Evolutionary conservation across 2,329 filamentous ascomycete species (phyloP).

Genomic region (Penicillium sp.): DNA sequence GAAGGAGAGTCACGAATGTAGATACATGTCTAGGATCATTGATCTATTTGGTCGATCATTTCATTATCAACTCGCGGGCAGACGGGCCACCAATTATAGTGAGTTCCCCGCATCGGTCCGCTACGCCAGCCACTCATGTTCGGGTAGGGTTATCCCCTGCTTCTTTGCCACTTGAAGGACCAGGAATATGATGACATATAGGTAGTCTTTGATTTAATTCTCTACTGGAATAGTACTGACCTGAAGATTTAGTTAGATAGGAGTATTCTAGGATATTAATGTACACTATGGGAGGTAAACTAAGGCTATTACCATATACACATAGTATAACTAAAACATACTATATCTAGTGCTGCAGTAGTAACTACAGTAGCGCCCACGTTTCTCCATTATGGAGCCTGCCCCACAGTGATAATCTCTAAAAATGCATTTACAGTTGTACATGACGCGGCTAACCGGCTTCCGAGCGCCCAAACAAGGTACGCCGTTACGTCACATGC

Average conservation of each 20-base stretch:
- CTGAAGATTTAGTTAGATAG: too few relatives aligned
- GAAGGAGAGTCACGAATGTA: too few relatives aligned
- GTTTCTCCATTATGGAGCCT: not conserved
- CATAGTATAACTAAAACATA: too few relatives aligned
- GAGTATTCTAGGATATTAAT: too few relatives aligned
- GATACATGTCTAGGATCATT: too few relatives aligned
- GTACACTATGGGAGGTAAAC: too few relatives aligned
- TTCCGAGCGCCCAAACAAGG: not conserved
- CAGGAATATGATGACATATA: too few relatives aligned
- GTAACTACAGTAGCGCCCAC: not conserved
- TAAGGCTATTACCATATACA: too few relatives aligned
- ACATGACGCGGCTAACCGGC: not conserved
- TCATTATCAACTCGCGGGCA: not conserved
- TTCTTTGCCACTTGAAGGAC: not conserved
- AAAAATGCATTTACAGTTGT: not conserved
- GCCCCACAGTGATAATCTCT: not conserved
- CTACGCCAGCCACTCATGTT: not conserved
- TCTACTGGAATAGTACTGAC: too few relatives aligned
- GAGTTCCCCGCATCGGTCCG: not conserved
- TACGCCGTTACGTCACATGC: not conserved
- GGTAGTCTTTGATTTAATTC: too few relatives aligned
- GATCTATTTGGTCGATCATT: not conserved
- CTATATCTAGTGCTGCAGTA: not conserved
- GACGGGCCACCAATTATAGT: not conserved
- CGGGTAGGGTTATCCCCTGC: not conserved